phyloP scores from a whole-genome alignment of 305 asterid species.

The Withania somnifera region DNA sequence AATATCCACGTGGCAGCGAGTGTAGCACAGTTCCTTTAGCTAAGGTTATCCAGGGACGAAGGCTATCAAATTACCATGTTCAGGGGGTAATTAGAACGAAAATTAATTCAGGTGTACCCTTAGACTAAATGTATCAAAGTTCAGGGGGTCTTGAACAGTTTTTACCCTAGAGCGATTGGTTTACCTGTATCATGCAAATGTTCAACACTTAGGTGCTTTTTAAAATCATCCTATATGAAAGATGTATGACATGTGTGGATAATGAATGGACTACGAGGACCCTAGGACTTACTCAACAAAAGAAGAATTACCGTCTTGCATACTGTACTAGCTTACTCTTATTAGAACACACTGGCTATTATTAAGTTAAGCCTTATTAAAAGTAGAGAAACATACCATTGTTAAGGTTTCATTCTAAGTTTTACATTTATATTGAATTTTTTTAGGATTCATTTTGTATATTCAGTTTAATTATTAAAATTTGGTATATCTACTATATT shows the following conservation, averaged over 20 bases:
- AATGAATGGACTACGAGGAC: too few species aligned
- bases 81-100: neutral
- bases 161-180: too few species aligned
- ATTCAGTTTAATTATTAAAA: neutral
- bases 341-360: too few species aligned
- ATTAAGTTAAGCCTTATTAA: neutral
- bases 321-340: too few species aligned
- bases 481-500: neutral
- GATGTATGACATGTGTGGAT: too few species aligned
- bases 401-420: neutral
- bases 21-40: neutral
- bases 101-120: neutral
- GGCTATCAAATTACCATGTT: neutral
- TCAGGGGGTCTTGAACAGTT: neutral
- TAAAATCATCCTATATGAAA: too few species aligned
- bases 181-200: neutral
- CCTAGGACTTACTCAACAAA: too few species aligned
- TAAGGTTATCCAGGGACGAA: neutral
- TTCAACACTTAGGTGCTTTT: neutral
- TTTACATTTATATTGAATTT: neutral
- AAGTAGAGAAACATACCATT: neutral
- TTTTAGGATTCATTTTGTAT: neutral
- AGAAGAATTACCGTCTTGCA: too few species aligned
- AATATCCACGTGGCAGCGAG: neutral
- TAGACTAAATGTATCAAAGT: neutral